Conservation (phyloP, 2,329 filamentous ascomycete species). For the Penicillium crustosum region DNA sequence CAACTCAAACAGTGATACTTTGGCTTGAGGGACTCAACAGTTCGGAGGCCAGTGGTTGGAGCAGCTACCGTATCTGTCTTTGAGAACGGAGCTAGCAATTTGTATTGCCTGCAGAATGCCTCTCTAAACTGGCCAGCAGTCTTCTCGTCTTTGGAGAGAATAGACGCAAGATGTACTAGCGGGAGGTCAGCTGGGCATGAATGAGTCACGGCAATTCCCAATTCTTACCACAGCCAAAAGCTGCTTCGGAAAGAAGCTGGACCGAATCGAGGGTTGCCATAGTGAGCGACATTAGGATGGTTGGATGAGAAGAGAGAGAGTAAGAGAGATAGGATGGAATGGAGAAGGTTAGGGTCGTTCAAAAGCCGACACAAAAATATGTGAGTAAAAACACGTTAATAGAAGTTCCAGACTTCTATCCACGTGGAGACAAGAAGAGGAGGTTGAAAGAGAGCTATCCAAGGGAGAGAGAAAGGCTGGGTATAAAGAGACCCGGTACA, state of each 20-base stretch:
- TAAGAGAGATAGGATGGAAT: slow-evolving; percentile 3
- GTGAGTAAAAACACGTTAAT: neutral
- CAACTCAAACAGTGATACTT: slow-evolving; percentile 43
- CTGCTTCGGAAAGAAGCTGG: slow-evolving; percentile 38
- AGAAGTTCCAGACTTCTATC: slow-evolving; percentile 12
- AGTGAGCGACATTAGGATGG: slow-evolving; percentile 8
- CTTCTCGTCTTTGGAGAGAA: slow-evolving; percentile 32
- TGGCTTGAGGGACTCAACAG: slow-evolving; percentile 36
- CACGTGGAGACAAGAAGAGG: slow-evolving; percentile 1
- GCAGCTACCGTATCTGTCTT: slow-evolving; percentile 24
- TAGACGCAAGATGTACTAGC: slow-evolving; percentile 41
- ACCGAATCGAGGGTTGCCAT: slow-evolving; percentile 39
- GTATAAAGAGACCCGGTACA: slow-evolving; percentile 13
- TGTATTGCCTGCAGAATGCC: slow-evolving; percentile 35
- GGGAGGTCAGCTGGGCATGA: slow-evolving; percentile 18
- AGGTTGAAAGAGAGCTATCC: neutral
- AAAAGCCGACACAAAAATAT: neutral
- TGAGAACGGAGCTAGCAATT: slow-evolving; percentile 30
- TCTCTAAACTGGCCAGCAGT: slow-evolving; percentile 39
- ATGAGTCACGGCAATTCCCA: neutral
- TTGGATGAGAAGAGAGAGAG: neutral
- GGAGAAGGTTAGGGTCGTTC: neutral
- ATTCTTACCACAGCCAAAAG: slow-evolving; percentile 44
- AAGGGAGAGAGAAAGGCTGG: slow-evolving; percentile 6
- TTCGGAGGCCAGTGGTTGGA: slow-evolving; percentile 23